Evolutionary conservation across 257 asterid genomes (phyloP).

Genomic region (Solanum chiquidenum): DNA sequence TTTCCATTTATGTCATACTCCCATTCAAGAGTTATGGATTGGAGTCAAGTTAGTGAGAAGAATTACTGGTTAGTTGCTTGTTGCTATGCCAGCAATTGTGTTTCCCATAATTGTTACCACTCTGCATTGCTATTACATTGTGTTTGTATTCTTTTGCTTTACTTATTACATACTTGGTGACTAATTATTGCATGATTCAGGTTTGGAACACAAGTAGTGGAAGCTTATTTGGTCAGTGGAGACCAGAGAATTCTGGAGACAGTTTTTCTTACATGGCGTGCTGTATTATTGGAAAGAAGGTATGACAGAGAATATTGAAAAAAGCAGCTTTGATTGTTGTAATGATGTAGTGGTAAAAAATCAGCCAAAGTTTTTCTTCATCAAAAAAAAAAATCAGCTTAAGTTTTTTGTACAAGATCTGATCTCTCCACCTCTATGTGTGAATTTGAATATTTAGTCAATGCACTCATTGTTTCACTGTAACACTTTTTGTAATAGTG

Average conservation of each 20-base stretch:
- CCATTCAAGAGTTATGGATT: background rate
- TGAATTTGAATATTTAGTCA: background rate
- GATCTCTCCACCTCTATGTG: background rate
- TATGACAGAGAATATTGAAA: background rate
- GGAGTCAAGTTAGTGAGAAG: background rate
- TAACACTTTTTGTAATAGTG: background rate
- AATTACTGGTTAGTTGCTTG: background rate
- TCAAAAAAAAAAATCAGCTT: too few species aligned
- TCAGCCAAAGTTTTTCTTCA: background rate
- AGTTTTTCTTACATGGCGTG: slow-evolving; percentile 18
- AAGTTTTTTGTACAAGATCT: background rate
- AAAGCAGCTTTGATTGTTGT: background rate
- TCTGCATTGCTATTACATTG: background rate
- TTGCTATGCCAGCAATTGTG: background rate
- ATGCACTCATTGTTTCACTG: background rate
- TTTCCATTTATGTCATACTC: background rate
- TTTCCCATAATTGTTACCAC: background rate
- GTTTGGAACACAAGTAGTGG: slow-evolving; percentile 23
- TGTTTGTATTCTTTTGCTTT: background rate
- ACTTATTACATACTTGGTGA: background rate
- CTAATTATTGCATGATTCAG: slow-evolving; percentile 5
- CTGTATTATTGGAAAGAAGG: slow-evolving; percentile 17
- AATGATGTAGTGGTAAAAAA: background rate
- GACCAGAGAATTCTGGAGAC: background rate
- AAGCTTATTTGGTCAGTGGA: slow-evolving; percentile 18